A percentile compares a stretch with the other conserved stretches of the same genome.
These are phyloP conservation scores for Marasmius sp. DNA, from an alignment of 1,284 basidiomycete genomes.

Conservation along the genomic window DNA sequence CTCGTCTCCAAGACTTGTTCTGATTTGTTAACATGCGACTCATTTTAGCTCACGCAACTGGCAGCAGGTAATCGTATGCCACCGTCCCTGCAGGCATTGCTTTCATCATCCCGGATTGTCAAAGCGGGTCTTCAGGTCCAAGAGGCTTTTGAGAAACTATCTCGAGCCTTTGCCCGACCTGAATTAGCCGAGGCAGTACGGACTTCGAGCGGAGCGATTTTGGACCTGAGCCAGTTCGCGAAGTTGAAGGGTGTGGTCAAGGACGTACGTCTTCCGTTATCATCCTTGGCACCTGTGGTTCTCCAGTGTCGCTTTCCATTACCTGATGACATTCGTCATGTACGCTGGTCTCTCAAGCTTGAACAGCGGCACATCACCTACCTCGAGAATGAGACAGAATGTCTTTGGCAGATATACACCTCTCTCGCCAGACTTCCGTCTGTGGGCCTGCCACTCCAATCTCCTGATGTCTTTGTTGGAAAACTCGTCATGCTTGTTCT, in stretches of 20 bases:
- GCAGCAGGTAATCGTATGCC: neutral
- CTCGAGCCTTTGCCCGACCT: neutral
- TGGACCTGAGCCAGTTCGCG: constrained; percentile 2
- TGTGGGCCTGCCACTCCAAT: neutral
- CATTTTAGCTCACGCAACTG: neutral
- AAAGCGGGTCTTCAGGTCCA: constrained; percentile 3
- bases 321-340: neutral
- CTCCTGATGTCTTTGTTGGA: neutral
- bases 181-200: neutral
- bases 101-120: constrained; percentile 3
- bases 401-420: neutral
- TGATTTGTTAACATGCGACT: too few relatives aligned
- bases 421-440: neutral
- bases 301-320: neutral
- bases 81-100: constrained; percentile 1
- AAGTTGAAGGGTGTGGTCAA: constrained; percentile 7
- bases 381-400: neutral
- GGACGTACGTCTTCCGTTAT: neutral
- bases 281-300: neutral
- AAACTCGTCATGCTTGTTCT: neutral
- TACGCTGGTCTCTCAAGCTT: neutral
- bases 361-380: neutral
- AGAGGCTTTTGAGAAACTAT: neutral
- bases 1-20: too few relatives aligned
- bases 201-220: neutral